Conservation (phyloP, 768 basidiomycete species). For the Steccherinum ochraceum region DNA sequence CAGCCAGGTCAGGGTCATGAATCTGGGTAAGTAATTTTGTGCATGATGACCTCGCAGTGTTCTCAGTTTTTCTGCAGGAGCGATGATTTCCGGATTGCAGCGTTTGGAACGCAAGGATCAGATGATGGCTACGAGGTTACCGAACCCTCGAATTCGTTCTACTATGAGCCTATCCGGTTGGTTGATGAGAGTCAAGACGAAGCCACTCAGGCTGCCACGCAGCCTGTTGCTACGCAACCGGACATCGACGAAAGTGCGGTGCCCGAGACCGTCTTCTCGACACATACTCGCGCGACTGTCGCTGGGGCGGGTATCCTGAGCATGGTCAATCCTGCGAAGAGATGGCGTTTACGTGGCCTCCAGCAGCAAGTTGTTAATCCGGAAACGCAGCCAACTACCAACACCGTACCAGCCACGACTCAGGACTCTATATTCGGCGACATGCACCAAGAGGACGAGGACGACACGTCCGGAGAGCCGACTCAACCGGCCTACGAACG, state of each 20-base stretch:
- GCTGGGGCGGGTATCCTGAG: conserved; percentile 25
- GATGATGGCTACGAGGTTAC: background rate
- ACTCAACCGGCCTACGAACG: conserved; percentile 1
- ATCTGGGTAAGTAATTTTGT: background rate
- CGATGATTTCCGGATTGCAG: background rate
- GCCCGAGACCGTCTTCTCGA: background rate
- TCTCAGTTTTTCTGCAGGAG: background rate
- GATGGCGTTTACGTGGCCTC: conserved; percentile 8
- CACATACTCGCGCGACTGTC: conserved; percentile 14
- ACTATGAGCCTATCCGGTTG: no score
- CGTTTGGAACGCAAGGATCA: background rate
- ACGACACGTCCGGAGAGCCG: background rate
- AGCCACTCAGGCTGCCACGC: background rate
- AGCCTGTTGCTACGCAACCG: conserved; percentile 3
- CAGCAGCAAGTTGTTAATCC: background rate
- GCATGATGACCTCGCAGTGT: background rate
- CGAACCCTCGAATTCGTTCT: background rate
- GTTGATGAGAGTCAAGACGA: no score
- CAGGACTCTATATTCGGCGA: background rate
- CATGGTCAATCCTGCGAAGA: conserved; percentile 28
- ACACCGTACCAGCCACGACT: conserved; percentile 8
- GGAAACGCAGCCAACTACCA: conserved; percentile 19
- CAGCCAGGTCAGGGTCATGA: background rate
- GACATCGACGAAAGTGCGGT: background rate
- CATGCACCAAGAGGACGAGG: conserved; percentile 1